Evolutionary conservation across 306 rosid genomes (phyloP), one percentile per base, ranked within the genome.

Genomic region (Lablab purpureus): DNA sequence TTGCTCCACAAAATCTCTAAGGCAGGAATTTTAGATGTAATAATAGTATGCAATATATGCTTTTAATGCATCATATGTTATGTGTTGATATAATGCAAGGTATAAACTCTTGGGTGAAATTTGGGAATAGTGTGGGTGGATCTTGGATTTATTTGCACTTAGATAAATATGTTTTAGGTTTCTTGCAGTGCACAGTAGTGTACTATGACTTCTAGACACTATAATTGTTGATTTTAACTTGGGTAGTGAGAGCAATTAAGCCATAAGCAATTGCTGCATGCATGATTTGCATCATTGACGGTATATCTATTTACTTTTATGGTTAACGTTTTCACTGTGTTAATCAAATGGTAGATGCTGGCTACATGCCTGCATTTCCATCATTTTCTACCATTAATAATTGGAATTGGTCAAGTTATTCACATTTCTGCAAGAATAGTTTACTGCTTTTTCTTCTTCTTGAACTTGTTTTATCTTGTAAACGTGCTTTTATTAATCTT

Each of bases 401-500:
- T 75, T 80, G 72, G 45, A 2, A 34, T 49, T 36, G 7, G 32
- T 25, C 37, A 12, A 32, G 59, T 73, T 75, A 28, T 85, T 46
- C 9, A 52, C 51, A 8, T 69, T 69, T 74, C 12, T 59, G 10
- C 19, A 10, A 67, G 13, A 40, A 59, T 60, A 32, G 21, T 7
- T 65, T 65, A 28, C 4, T 69, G 3, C 7, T 23, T 60, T 60
- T 68, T 71, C 45, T 78, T 67, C 65, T 58, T 60, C 46, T 63
- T 37, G 62, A 23, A 25, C 67, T 10, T 67, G 62, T 18, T 69
- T 70, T 65, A 28, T 79, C 65, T 12, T 64, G 2, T 71, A 32
- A 76, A 56, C 75, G 40, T 71, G 23, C 7, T 66, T 71, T 55
- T 72, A 23, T 73, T 73, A 67, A 36, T 46, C 23, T 54, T 51